phyloP scores from a whole-genome alignment of 2,329 filamentous ascomycete species.

The Colletotrichum limetticola region DNA sequence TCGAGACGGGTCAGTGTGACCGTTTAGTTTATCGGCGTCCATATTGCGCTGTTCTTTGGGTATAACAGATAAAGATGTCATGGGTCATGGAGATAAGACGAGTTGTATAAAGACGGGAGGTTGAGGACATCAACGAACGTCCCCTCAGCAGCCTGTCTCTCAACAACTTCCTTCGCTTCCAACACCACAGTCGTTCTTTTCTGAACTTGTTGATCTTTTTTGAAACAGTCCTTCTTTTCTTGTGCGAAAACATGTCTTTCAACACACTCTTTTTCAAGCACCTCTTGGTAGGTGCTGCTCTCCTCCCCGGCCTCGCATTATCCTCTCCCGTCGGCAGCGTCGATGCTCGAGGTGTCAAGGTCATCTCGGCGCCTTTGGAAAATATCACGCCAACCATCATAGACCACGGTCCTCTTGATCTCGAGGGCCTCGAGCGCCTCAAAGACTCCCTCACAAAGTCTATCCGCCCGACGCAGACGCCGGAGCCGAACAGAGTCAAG shows the following conservation, averaged over 20 bases:
- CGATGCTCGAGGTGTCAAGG: not conserved
- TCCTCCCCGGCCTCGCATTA: not conserved
- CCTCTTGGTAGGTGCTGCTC: not conserved
- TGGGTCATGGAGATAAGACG: not conserved
- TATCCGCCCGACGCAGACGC: not conserved
- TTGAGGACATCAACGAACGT: not conserved
- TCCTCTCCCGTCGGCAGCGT: slow-evolving; percentile 11
- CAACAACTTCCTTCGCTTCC: not conserved
- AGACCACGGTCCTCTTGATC: slow-evolving; percentile 12
- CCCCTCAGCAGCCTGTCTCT: not conserved
- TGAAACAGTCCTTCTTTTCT: not conserved
- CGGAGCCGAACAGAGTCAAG: slow-evolving; percentile 3
- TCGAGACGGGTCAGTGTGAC: not conserved
- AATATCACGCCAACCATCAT: slow-evolving; percentile 2
- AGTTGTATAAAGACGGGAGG: not conserved
- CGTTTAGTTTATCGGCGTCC: not conserved
- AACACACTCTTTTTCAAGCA: not conserved
- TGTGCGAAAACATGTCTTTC: not conserved
- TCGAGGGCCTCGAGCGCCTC: slow-evolving; percentile 2
- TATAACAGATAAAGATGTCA: not conserved
- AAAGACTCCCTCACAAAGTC: slow-evolving; percentile 3
- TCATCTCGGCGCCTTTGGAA: not conserved
- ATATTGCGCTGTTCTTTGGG: not conserved
- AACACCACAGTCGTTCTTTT: not conserved
- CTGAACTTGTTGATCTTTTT: not conserved